phyloP scores from a whole-genome alignment of 176 grass and related monocot species.

The Avena eriantha region DNA sequence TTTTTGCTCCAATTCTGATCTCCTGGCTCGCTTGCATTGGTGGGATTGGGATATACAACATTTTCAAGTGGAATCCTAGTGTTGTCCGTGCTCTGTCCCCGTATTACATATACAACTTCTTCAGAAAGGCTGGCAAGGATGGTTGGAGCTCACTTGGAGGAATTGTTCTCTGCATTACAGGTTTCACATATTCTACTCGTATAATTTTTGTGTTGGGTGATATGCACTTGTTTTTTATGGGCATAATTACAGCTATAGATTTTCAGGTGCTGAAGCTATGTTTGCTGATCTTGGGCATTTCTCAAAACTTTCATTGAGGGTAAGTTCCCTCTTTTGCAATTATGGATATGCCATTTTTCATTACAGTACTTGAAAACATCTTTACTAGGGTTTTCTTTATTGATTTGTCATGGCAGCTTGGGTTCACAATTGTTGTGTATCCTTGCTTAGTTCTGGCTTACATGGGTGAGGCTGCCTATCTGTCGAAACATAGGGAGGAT shows the following conservation, averaged over 20 bases:
- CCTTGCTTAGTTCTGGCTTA: constrained; percentile 91
- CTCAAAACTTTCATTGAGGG: constrained; percentile 81
- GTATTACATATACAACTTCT: constrained; percentile 91
- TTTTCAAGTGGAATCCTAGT: constrained; percentile 76
- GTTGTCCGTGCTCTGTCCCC: constrained; percentile 83
- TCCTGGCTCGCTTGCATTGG: constrained; percentile 85
- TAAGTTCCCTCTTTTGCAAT: constrained; percentile 10
- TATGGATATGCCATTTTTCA: not conserved
- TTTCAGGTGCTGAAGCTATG: constrained; percentile 91
- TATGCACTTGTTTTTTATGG: not conserved
- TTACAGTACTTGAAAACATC: not conserved
- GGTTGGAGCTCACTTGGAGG: constrained; percentile 93
- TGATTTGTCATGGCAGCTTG: constrained; percentile 63
- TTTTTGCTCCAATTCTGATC: constrained; percentile 91
- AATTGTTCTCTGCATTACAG: constrained; percentile 95
- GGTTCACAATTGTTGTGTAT: constrained; percentile 80
- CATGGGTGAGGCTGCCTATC: constrained; percentile 94
- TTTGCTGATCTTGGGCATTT: constrained; percentile 97
- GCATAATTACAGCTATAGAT: constrained; percentile 13
- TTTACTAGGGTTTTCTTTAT: constrained; percentile 39
- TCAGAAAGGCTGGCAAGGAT: constrained; percentile 81
- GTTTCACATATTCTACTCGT: constrained; percentile 30
- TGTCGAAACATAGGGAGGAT: constrained; percentile 83
- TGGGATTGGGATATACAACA: constrained; percentile 84
- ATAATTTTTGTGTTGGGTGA: not conserved